Evolutionary conservation across 148 eudicot genomes (phyloP), one percentile per base, ranked within the genome.

Genomic region (Hydrangea macrophylla): DNA sequence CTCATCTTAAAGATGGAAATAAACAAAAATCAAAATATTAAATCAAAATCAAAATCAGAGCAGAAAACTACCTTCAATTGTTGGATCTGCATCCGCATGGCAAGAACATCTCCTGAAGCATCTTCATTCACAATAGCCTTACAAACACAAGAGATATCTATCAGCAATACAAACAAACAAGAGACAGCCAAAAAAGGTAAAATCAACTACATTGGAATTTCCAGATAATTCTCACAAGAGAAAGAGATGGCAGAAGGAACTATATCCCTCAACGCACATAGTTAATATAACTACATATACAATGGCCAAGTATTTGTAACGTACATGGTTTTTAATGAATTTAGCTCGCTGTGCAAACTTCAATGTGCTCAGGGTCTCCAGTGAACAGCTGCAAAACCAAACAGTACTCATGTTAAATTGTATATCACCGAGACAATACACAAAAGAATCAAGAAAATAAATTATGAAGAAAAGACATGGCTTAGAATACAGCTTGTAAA

Each of bases 291-390:
- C 20, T 23, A 30, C 48, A 33, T 27, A 70, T 7, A 50, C 44
- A 35, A 65, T 45, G 27, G 58, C 27, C 37, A 24, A 20, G 12
- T 1, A 69, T 17, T 37, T 17, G 64, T 37, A 40, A 80, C 91
- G 68, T 89, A 94, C 99, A 77, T 94, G 88, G 81, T 94, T 94
- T 79, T 94, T 94, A 44, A 94, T 88, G 79, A 88, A 94, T 71
- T 94, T 94, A 71, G 99, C 97, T 69, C 99, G 97, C 65, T 94
- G 99, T 44, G 99, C 99, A 76, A 94, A 94, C 84, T 94, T 94
- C 54, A 94, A 76, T 27, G 99, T 94, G 82, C 99, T 90, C 70
- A 94, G 60, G 31, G 99, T 94, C 86, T 94, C 99, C 76, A 91
- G 71, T 40, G 97, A 86, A 73, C 85, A 85, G 84, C 99, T 94